phyloP scores from a whole-genome alignment of 192 early-diverging fungal species.

The Lobulomyces angularis region DNA sequence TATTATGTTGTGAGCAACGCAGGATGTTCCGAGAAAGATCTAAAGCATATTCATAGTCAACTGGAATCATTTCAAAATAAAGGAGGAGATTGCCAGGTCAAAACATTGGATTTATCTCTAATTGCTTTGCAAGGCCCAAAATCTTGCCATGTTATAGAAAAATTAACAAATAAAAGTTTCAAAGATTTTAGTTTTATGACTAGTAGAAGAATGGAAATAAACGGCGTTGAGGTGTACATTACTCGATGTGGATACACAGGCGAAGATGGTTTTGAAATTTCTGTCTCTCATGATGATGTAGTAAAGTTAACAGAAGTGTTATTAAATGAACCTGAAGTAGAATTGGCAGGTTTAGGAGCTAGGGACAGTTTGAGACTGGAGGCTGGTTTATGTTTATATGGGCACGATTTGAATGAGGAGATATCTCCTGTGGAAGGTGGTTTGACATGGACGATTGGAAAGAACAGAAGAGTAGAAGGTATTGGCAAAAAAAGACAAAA shows the following conservation, averaged over 20 bases:
- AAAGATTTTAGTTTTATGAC: conserved; percentile 84
- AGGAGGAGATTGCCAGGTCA: conserved; percentile 81
- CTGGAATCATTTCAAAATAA: conserved; percentile 67
- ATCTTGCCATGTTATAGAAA: conserved; percentile 57
- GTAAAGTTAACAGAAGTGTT: conserved; percentile 54
- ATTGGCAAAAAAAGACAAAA: conserved; percentile 71
- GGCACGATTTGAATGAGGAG: conserved; percentile 86
- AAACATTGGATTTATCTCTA: conserved; percentile 71
- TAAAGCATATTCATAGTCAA: conserved; percentile 72
- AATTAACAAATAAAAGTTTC: conserved; percentile 43
- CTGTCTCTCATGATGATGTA: conserved; percentile 63
- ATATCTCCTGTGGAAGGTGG: conserved; percentile 86
- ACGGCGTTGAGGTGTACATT: conserved; percentile 70
- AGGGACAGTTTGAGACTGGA: conserved; percentile 91
- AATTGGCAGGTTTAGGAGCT: conserved; percentile 87
- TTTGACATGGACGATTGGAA: conserved; percentile 88
- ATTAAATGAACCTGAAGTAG: conserved; percentile 58
- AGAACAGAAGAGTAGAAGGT: conserved; percentile 26
- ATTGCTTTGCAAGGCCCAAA: conserved; percentile 89
- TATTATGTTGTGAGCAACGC: conserved; percentile 94
- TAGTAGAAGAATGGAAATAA: conserved; percentile 54
- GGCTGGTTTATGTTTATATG: conserved; percentile 94
- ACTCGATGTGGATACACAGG: conserved; percentile 97
- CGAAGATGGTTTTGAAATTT: conserved; percentile 98
- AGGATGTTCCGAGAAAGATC: conserved; percentile 92